A percentile compares a stretch with the other conserved stretches of the same genome.
phyloP scores from a whole-genome alignment of 2,329 filamentous ascomycete genomes.

The Aspergillus puulaauensis region DNA sequence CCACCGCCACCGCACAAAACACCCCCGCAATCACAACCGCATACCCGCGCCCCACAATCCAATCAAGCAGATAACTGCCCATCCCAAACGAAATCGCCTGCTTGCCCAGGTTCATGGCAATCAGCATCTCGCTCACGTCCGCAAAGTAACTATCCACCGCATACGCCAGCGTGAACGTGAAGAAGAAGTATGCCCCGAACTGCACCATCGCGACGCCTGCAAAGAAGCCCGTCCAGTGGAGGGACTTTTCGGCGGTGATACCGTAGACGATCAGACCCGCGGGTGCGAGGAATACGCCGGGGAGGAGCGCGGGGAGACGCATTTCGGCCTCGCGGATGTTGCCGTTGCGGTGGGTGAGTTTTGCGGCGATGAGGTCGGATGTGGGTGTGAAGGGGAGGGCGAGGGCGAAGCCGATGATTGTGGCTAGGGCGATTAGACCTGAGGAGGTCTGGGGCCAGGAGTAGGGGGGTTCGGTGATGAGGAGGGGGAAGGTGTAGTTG shows the following conservation, averaged over 20 bases:
- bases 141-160: slow-evolving; percentile 60
- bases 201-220: slow-evolving; percentile 51
- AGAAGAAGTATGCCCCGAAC: slow-evolving; percentile 55
- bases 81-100: slow-evolving; percentile 57
- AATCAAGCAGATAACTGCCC: slow-evolving; percentile 52
- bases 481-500: slow-evolving; percentile 52
- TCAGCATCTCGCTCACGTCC: slow-evolving; percentile 64
- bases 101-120: slow-evolving; percentile 59
- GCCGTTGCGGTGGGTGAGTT: slow-evolving; percentile 38
- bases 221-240: slow-evolving; percentile 47
- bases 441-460: slow-evolving; percentile 48
- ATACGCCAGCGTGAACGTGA: slow-evolving; percentile 60
- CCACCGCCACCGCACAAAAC: slow-evolving; percentile 50
- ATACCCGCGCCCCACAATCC: slow-evolving; percentile 52
- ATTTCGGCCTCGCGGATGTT: slow-evolving; percentile 44
- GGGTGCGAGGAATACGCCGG: slow-evolving; percentile 30
- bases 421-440: slow-evolving; percentile 47
- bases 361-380: slow-evolving; percentile 40
- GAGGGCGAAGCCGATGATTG: slow-evolving; percentile 35
- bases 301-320: slow-evolving; percentile 25
- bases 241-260: slow-evolving; percentile 29
- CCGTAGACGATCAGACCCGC: slow-evolving; percentile 34
- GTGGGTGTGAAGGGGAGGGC: slow-evolving; percentile 48
- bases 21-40: slow-evolving; percentile 53
- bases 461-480: slow-evolving; percentile 47